phyloP scores from a whole-genome alignment of 257 asterid genomes.

The Eustoma russellianum region DNA sequence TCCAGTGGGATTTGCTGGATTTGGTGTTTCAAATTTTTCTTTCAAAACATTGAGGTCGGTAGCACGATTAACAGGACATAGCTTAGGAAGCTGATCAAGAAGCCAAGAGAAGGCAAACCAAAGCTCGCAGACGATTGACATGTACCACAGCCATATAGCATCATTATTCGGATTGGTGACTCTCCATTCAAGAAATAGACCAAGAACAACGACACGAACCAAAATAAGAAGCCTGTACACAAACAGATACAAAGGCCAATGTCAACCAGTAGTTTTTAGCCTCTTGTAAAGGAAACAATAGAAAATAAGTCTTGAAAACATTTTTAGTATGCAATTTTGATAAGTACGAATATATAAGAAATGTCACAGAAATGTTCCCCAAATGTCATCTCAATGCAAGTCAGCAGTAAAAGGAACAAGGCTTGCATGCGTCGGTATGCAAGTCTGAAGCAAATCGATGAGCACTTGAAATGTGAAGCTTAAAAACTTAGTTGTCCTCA shows the following conservation, averaged over 20 bases:
- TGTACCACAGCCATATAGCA: conserved; percentile 74
- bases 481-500: too few species aligned
- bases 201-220: conserved; percentile 51
- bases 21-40: conserved; percentile 57
- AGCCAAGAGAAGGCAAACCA: conserved; percentile 80
- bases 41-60: conserved; percentile 59
- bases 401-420: not conserved
- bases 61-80: conserved; percentile 62
- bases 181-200: conserved; percentile 59
- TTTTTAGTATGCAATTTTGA: not conserved
- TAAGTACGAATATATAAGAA: not conserved
- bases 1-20: conserved; percentile 48
- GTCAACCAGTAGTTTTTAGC: not conserved
- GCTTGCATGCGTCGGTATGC: too few species aligned
- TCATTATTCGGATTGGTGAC: conserved; percentile 55
- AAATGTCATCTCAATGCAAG: not conserved
- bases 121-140: conserved; percentile 67
- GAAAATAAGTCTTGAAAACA: not conserved
- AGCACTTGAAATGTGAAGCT: not conserved
- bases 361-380: not conserved
- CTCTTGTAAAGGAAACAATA: not conserved
- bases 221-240: conserved; percentile 44
- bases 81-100: conserved; percentile 69
- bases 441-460: not conserved
- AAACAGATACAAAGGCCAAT: not conserved